Conservation (phyloP, 805 yeast genomes). For the Yamadazyma tumulicola region DNA sequence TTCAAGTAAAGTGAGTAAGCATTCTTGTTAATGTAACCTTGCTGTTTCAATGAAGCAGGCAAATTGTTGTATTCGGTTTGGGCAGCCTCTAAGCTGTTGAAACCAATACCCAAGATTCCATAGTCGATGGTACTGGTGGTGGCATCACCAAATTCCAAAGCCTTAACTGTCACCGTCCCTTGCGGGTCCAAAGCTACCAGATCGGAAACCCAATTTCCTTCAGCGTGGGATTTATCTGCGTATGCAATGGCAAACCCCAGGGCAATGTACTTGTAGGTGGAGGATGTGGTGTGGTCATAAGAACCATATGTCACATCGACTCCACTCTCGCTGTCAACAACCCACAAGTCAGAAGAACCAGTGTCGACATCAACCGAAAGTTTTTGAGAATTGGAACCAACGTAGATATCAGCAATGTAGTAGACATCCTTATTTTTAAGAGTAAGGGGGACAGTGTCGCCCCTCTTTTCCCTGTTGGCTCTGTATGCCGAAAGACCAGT, state of each 20-base stretch:
- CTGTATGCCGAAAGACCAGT: slow-evolving; percentile 1
- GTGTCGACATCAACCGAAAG: slow-evolving; percentile 21
- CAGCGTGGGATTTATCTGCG: slow-evolving; percentile 45
- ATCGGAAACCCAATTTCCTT: slow-evolving; percentile 16
- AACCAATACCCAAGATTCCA: slow-evolving; percentile 20
- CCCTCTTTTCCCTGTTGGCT: too few relatives aligned
- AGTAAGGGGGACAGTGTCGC: slow-evolving; percentile 3
- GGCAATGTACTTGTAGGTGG: slow-evolving; percentile 29
- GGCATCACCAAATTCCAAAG: slow-evolving; percentile 17
- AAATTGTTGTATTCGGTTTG: slow-evolving; percentile 24
- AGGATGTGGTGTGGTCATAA: slow-evolving; percentile 30
- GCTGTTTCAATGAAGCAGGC: slow-evolving; percentile 29
- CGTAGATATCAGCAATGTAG: slow-evolving; percentile 10
- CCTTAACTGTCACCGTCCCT: slow-evolving; percentile 1
- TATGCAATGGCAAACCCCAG: slow-evolving; percentile 39
- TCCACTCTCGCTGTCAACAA: slow-evolving; percentile 6
- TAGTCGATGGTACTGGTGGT: background rate
- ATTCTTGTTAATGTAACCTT: slow-evolving; percentile 30
- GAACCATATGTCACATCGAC: slow-evolving; percentile 27
- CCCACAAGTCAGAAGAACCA: slow-evolving; percentile 29
- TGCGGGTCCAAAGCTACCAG: slow-evolving; percentile 7
- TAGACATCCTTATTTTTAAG: slow-evolving; percentile 2
- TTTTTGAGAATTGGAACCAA: slow-evolving; percentile 21
- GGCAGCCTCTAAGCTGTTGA: slow-evolving; percentile 9
- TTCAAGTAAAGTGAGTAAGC: slow-evolving; percentile 39